A percentile compares a stretch with the other conserved stretches of the same genome.
Evolutionary conservation across 352 stramenopile species (phyloP).

Genomic region (Phytopythium delawarense): DNA sequence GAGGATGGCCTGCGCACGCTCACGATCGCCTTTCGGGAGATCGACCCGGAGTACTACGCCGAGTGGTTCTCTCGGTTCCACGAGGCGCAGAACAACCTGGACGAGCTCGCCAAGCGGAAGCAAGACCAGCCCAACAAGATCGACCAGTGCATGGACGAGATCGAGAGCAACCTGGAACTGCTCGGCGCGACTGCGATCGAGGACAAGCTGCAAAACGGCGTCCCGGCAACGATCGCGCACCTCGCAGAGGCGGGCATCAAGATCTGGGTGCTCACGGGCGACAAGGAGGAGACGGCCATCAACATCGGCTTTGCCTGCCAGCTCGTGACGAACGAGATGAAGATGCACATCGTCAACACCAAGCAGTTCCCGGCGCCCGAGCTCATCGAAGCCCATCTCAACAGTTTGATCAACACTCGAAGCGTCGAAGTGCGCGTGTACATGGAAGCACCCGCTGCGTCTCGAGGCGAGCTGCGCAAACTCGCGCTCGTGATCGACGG

Average conservation of each 20-base stretch:
- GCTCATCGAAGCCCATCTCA: slow-evolving; percentile 42
- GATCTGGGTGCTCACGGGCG: slow-evolving; percentile 93
- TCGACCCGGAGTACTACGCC: slow-evolving; percentile 41
- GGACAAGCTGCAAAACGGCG: slow-evolving; percentile 91
- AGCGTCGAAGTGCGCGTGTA: slow-evolving; percentile 44
- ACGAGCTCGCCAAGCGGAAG: slow-evolving; percentile 78
- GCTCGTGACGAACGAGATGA: slow-evolving; percentile 82
- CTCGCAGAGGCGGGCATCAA: slow-evolving; percentile 86
- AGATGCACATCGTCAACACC: slow-evolving; percentile 60
- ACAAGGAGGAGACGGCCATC: slow-evolving; percentile 94
- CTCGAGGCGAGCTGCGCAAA: slow-evolving; percentile 42
- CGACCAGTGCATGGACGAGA: slow-evolving; percentile 75
- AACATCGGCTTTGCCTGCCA: slow-evolving; percentile 93
- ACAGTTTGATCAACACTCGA: slow-evolving; percentile 35
- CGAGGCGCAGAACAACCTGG: slow-evolving; percentile 61
- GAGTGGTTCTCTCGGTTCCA: slow-evolving; percentile 63
- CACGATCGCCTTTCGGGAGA: slow-evolving; percentile 72
- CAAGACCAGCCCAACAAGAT: slow-evolving; percentile 69
- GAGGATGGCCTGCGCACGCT: slow-evolving; percentile 87
- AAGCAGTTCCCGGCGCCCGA: slow-evolving; percentile 49
- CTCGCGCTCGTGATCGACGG: slow-evolving; percentile 79
- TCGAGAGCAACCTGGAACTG: slow-evolving; percentile 79
- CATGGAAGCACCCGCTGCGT: slow-evolving; percentile 33
- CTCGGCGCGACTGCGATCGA: slow-evolving; percentile 92
- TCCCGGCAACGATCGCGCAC: slow-evolving; percentile 85